Percentiles rank a stretch among this genome's conserved stretches.
Conservation (phyloP, 345 rosid species). For the Citrus sp. region DNA sequence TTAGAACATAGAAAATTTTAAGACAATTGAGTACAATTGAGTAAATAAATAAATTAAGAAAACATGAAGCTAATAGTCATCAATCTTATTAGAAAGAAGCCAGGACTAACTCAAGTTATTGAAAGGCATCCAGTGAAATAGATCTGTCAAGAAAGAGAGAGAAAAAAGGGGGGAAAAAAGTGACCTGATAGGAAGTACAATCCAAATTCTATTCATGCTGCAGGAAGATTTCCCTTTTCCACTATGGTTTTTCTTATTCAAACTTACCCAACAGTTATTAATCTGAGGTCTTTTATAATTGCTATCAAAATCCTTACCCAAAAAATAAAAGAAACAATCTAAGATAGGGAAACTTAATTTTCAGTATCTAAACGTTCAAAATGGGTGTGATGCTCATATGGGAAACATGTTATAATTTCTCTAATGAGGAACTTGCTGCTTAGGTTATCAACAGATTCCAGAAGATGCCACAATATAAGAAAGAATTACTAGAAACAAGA, state of each 20-base stretch:
- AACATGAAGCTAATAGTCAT: background rate
- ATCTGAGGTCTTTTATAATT: background rate
- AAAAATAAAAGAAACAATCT: background rate
- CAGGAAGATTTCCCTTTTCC: background rate
- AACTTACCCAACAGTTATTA: background rate
- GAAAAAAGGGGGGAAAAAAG: too few species aligned
- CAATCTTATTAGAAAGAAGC: background rate
- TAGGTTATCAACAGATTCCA: background rate
- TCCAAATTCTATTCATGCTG: background rate
- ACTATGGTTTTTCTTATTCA: background rate
- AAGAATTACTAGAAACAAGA: background rate
- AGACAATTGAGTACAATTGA: background rate
- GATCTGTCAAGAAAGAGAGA: too few species aligned
- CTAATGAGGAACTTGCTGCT: background rate
- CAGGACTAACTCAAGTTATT: background rate
- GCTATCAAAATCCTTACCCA: background rate
- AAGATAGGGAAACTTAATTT: background rate
- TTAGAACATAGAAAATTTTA: conserved; percentile 17
- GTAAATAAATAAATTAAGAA: conserved; percentile 14
- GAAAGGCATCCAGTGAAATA: background rate
- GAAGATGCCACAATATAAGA: background rate
- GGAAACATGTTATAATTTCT: background rate
- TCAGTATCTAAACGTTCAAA: background rate
- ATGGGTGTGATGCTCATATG: background rate
- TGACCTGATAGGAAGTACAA: background rate